Conservation (phyloP, 441 rosid genomes). For the Lepidium campestre region DNA sequence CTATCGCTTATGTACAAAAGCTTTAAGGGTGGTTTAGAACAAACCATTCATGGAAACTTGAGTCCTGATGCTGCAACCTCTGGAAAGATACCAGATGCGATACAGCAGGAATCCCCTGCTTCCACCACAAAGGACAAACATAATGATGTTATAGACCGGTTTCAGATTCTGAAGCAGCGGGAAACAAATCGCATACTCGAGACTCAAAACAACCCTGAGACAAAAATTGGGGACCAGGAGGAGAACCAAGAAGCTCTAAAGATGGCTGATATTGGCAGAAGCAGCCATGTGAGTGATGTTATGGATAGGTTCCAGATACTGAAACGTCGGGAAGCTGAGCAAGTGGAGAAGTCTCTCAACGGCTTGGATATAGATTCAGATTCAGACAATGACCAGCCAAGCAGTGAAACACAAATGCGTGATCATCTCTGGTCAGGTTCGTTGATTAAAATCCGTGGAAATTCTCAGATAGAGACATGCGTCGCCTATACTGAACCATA, state of each 20-base stretch:
- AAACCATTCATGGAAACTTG: slow-evolving; percentile 17
- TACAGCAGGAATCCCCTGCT: slow-evolving; percentile 1
- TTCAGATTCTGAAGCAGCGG: slow-evolving; percentile 29
- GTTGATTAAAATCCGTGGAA: slow-evolving; percentile 26
- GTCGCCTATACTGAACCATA: neutral
- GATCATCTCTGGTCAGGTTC: slow-evolving; percentile 2
- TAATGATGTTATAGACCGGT: slow-evolving; percentile 46
- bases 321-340: slow-evolving; percentile 29
- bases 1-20: slow-evolving; percentile 22
- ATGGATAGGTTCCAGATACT: slow-evolving; percentile 45
- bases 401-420: slow-evolving; percentile 4
- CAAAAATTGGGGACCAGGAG: slow-evolving; percentile 9
- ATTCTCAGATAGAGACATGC: neutral
- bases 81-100: neutral
- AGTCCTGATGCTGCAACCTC: slow-evolving; percentile 11
- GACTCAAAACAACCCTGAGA: neutral
- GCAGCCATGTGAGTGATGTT: slow-evolving; percentile 38
- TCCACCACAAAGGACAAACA: slow-evolving; percentile 22
- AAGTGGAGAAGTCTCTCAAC: slow-evolving; percentile 12
- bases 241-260: slow-evolving; percentile 20
- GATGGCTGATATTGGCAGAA: slow-evolving; percentile 22
- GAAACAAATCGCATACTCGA: slow-evolving; percentile 16
- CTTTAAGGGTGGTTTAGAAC: slow-evolving; percentile 25
- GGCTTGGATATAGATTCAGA: slow-evolving; percentile 3
- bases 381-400: slow-evolving; percentile 18